phyloP scores from a whole-genome alignment of 179 eudicot genomes.

The Beta lomatogona region DNA sequence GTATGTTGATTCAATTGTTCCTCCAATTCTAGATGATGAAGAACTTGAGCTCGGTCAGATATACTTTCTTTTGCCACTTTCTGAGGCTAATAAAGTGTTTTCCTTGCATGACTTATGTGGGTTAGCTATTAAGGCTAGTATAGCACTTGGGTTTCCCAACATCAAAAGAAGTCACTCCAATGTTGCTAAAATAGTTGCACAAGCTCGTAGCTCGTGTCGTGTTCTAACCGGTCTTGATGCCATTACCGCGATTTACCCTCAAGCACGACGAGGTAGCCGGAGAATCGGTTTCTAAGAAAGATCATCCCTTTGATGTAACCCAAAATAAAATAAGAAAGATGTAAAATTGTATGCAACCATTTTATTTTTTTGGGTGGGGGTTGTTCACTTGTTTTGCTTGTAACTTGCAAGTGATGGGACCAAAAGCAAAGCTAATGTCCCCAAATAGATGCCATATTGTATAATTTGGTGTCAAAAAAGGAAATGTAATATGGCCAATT shows the following conservation, averaged over 20 bases:
- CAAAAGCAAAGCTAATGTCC: slow-evolving; percentile 4
- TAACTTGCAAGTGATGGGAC: slow-evolving; percentile 4
- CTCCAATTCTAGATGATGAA: slow-evolving; percentile 25
- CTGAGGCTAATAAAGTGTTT: slow-evolving; percentile 25
- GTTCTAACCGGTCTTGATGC: slow-evolving; percentile 31
- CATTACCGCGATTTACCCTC: slow-evolving; percentile 24
- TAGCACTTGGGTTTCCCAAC: slow-evolving; percentile 35
- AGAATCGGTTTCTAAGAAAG: slow-evolving; percentile 6
- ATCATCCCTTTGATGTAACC: background rate
- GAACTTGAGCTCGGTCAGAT: slow-evolving; percentile 46
- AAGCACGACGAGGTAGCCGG: slow-evolving; percentile 23
- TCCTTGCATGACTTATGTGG: slow-evolving; percentile 38
- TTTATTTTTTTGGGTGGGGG: background rate
- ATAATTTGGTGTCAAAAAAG: background rate
- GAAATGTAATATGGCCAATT: slow-evolving; percentile 7
- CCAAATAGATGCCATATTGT: slow-evolving; percentile 19
- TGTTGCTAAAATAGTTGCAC: slow-evolving; percentile 35
- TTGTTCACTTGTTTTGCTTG: background rate
- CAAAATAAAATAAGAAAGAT: background rate
- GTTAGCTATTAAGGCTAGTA: slow-evolving; percentile 46
- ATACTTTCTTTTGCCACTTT: slow-evolving; percentile 40
- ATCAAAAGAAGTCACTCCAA: slow-evolving; percentile 33
- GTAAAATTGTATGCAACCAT: slow-evolving; percentile 5
- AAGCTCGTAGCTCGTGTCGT: slow-evolving; percentile 35
- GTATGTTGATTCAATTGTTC: slow-evolving; percentile 37